phyloP scores from a whole-genome alignment of 768 basidiomycete genomes.

The Amanita jacksonii region DNA sequence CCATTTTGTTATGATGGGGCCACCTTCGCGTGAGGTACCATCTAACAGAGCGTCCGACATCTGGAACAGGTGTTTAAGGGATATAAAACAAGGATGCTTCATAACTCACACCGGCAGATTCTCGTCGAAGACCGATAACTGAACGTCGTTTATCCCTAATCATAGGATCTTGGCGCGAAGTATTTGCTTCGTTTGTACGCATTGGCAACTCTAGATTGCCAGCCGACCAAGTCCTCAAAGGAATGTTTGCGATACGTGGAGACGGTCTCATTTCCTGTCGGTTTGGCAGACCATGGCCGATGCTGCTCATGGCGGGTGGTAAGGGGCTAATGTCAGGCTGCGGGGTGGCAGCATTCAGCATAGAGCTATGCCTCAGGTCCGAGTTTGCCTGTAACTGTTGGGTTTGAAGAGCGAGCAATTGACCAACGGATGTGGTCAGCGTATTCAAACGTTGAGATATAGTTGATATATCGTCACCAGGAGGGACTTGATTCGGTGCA shows the following conservation, averaged over 20 bases:
- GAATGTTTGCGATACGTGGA: conserved; percentile 56
- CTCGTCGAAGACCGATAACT: conserved; percentile 58
- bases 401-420: conserved; percentile 73
- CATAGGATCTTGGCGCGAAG: conserved; percentile 32
- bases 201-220: conserved; percentile 69
- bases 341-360: conserved; percentile 28
- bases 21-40: conserved; percentile 53
- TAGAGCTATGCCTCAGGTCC: conserved; percentile 30
- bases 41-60: conserved; percentile 44
- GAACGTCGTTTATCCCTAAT: conserved; percentile 69
- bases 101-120: conserved; percentile 59
- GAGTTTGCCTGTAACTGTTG: conserved; percentile 49
- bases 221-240: conserved; percentile 79
- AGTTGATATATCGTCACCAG: conserved; percentile 61
- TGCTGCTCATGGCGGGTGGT: conserved; percentile 28
- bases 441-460: conserved; percentile 75
- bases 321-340: conserved; percentile 41
- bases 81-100: background rate
- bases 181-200: conserved; percentile 38
- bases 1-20: conserved; percentile 90
- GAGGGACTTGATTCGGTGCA: conserved; percentile 60
- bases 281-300: conserved; percentile 55
- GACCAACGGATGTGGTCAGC: conserved; percentile 77
- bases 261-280: conserved; percentile 55
- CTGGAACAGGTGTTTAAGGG: conserved; percentile 23